Conservation (phyloP, 352 stramenopile species). For the Globisporangium mamillatum region DNA sequence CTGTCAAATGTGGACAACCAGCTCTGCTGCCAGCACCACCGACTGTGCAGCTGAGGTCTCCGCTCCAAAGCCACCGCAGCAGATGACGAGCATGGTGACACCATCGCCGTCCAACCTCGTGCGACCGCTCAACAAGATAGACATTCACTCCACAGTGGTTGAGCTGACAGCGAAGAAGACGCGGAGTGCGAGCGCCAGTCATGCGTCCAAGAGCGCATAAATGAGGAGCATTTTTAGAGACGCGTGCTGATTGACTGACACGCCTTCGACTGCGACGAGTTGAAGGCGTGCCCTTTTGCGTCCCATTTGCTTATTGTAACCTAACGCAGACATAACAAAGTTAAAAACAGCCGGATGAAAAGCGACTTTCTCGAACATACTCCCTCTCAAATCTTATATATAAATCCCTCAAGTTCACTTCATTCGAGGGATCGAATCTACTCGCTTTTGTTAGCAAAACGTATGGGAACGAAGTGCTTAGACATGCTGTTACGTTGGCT, state of each 20-base stretch:
- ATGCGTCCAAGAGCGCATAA: constrained; percentile 11
- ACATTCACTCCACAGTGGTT: constrained; percentile 23
- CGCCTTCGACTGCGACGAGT: too few relatives aligned
- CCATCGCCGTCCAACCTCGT: constrained; percentile 44
- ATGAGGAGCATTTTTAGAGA: constrained; percentile 3
- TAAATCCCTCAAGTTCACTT: too few relatives aligned
- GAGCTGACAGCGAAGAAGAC: neutral
- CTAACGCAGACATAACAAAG: neutral
- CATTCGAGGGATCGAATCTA: too few relatives aligned
- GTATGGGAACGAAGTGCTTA: too few relatives aligned
- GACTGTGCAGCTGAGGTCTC: neutral
- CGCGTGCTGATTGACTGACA: neutral
- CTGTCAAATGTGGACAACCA: neutral
- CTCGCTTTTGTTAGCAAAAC: too few relatives aligned
- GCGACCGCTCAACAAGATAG: constrained; percentile 58
- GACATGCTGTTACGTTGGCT: too few relatives aligned
- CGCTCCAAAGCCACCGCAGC: neutral
- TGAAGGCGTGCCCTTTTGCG: neutral
- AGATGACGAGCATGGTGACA: constrained; percentile 28
- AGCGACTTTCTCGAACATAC: neutral
- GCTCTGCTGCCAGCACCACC: constrained; percentile 1
- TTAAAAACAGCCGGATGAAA: neutral
- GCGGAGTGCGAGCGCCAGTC: neutral
- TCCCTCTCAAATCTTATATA: neutral
- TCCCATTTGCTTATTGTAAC: constrained; percentile 7